Percentiles rank a stretch among this genome's conserved stretches.
Evolutionary conservation across 164 flowering plant species (phyloP).

Genomic region (Malania oleifera): DNA sequence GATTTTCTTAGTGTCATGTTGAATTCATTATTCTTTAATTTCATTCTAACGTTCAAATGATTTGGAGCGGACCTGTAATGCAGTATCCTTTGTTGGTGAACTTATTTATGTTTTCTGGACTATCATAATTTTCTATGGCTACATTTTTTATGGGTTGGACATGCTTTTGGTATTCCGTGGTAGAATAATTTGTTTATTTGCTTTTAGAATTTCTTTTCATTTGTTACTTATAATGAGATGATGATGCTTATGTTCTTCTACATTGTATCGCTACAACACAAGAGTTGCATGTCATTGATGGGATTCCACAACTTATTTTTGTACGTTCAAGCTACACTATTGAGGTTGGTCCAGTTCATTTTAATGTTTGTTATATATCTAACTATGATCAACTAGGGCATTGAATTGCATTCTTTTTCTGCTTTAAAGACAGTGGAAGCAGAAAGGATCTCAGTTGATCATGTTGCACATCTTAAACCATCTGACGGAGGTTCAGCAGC

Average conservation of each 20-base stretch:
- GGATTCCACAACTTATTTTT: conserved; percentile 90
- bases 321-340: conserved; percentile 86
- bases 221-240: neutral
- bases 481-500: conserved; percentile 99
- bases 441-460: conserved; percentile 95
- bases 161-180: neutral
- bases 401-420: conserved; percentile 12
- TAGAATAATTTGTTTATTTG: too few species aligned
- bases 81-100: neutral
- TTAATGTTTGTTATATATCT: neutral
- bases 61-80: too few species aligned
- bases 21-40: too few species aligned
- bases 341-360: conserved; percentile 51
- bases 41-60: too few species aligned
- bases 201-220: neutral
- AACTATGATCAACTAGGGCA: neutral
- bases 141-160: neutral
- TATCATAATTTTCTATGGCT: neutral
- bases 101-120: neutral
- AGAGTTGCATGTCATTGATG: conserved; percentile 97
- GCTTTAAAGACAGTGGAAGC: conserved; percentile 86
- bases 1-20: too few species aligned
- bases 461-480: conserved; percentile 97
- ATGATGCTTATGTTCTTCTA: conserved; percentile 7
- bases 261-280: conserved; percentile 19